Conservation (phyloP, 495 filamentous ascomycete genomes). For the Aspergillus coremiiformis region DNA sequence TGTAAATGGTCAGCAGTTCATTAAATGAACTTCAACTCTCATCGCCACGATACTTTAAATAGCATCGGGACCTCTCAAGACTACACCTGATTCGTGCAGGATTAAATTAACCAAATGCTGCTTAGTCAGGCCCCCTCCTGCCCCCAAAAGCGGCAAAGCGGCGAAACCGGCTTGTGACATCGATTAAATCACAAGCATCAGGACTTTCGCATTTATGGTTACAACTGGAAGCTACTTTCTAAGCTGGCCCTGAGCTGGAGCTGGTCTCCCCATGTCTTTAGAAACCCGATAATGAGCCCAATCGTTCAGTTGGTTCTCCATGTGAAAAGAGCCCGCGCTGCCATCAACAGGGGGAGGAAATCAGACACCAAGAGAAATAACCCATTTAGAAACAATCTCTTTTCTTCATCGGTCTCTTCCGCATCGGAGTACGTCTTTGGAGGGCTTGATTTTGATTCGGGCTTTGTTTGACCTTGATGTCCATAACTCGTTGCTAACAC, state of each 20-base stretch:
- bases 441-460: not conserved
- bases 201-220: not conserved
- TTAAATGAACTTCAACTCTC: too few species aligned
- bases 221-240: constrained; percentile 1
- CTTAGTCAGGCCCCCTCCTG: constrained; percentile 1
- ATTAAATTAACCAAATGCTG: not conserved
- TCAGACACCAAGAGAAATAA: constrained; percentile 20
- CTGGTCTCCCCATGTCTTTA: constrained; percentile 24
- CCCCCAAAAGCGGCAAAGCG: not conserved
- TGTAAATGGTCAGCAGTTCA: too few species aligned
- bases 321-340: constrained; percentile 31
- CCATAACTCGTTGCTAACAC: constrained; percentile 7
- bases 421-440: constrained; percentile 12
- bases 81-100: not conserved
- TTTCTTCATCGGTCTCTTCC: constrained; percentile 17
- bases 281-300: constrained; percentile 31
- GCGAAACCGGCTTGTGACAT: constrained; percentile 1
- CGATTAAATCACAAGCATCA: not conserved
- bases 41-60: constrained; percentile 1
- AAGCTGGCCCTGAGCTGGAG: constrained; percentile 17
- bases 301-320: constrained; percentile 28
- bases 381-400: constrained; percentile 13
- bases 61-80: not conserved
- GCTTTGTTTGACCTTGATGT: too few species aligned
- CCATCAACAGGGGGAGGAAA: constrained; percentile 27